A percentile compares a stretch with the other conserved stretches of the same genome.
phyloP scores from a whole-genome alignment of 2,329 filamentous ascomycete species.

The Teratosphaeria nubilosa region DNA sequence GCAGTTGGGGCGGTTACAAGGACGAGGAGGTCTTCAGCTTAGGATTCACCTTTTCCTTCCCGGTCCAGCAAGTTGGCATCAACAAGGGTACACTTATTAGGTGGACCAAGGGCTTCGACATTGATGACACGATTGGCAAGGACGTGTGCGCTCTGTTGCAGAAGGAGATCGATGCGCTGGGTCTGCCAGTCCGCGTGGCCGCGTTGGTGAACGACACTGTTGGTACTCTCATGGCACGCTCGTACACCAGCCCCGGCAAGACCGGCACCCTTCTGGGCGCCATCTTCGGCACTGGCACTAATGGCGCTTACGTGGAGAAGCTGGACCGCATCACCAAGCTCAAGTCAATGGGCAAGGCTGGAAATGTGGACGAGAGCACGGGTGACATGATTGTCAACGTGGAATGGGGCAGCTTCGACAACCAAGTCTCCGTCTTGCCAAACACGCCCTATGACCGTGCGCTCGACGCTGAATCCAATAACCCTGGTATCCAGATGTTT shows the following conservation, averaged over 20 bases:
- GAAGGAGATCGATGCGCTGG: slow-evolving; percentile 73
- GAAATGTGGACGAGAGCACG: slow-evolving; percentile 65
- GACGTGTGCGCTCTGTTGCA: slow-evolving; percentile 90
- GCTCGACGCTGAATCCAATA: slow-evolving; percentile 71
- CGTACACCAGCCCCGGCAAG: slow-evolving; percentile 85
- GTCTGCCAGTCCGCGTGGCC: slow-evolving; percentile 84
- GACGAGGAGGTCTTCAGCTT: slow-evolving; percentile 80
- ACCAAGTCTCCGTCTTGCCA: slow-evolving; percentile 77
- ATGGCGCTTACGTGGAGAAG: slow-evolving; percentile 95
- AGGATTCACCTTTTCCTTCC: slow-evolving; percentile 98
- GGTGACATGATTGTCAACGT: slow-evolving; percentile 97
- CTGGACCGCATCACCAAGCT: slow-evolving; percentile 74
- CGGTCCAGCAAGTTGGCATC: slow-evolving; percentile 85
- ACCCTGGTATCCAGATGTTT: slow-evolving; percentile 96
- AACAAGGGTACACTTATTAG: slow-evolving; percentile 90
- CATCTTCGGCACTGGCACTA: slow-evolving; percentile 96
- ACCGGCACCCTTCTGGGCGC: slow-evolving; percentile 81
- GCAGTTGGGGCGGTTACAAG: slow-evolving; percentile 9
- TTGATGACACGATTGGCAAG: slow-evolving; percentile 84
- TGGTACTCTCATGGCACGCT: slow-evolving; percentile 93
- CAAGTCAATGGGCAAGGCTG: slow-evolving; percentile 32
- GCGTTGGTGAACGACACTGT: slow-evolving; percentile 97
- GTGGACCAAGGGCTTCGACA: slow-evolving; percentile 99
- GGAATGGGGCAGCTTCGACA: slow-evolving; percentile 98
- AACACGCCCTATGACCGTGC: slow-evolving; percentile 72